Evolutionary conservation across 495 filamentous ascomycete genomes (phyloP), one percentile per base, ranked within the genome.

Genomic region (Tuber borchii): DNA sequence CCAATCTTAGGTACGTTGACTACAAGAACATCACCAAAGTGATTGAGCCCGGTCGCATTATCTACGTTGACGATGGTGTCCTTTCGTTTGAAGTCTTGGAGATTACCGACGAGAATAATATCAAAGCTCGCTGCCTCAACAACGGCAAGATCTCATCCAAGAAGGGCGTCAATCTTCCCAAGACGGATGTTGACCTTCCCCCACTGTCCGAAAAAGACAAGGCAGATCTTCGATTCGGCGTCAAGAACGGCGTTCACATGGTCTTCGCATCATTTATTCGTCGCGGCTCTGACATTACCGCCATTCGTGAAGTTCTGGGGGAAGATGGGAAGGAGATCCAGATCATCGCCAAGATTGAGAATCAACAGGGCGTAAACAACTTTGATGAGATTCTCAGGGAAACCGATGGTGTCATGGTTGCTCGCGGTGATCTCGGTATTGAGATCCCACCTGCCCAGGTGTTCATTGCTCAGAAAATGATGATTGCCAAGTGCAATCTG

Each of bases 21-120:
- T 99, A 99, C 87, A 95, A 94, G 90, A 99, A 99, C 88, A 97
- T 99, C 88, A 97, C 95, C 86, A 97, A 94, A 86, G 94, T 99
- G 82, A 98, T 99, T 84, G 84, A 90, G 79, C 86, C 88, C n/a
- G 96, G 96, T 82, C 94, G 95, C 82, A 91, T 92, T 84, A 97
- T 99, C 88, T 99, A 96, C 86, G 96, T 99, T 78, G 95, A 99
- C 82, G 95, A 99, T 81, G 95, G 95, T 83, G 93, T 98, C 73
- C 91, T 98, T 74, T 95, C 94, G 6, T 97, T 99, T 82, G 91
- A 97, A 82, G 95, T 98, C 51, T 79, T 97, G 74, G 89, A 94
- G 82, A 88, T 99, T 80, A 88, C 92, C 75, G 92, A 99, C 79
- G 92, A 93, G 37, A 89, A 97, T 89, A 99, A 91, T 79, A 86